These are phyloP conservation scores for Populus davidiana DNA, from an alignment of 345 rosid species.

Conservation along the genomic window DNA sequence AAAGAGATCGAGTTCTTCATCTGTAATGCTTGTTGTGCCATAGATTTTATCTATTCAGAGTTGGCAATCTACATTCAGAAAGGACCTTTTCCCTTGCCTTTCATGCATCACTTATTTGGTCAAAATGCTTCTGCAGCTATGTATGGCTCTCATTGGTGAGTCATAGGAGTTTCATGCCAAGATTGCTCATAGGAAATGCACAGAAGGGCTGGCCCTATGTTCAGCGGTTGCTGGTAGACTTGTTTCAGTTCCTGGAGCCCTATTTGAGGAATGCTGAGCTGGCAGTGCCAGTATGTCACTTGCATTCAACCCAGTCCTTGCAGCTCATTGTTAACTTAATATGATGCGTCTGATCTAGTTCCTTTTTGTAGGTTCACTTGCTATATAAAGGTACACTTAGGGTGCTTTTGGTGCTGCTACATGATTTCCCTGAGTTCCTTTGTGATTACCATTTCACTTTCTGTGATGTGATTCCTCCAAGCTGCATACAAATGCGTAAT, in stretches of 20 bases:
- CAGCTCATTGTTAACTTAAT: neutral
- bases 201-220: slow-evolving; percentile 96
- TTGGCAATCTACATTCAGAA: neutral
- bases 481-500: slow-evolving; percentile 98
- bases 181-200: slow-evolving; percentile 70
- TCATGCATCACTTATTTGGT: slow-evolving; percentile 5
- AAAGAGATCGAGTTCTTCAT: neutral
- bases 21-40: neutral
- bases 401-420: slow-evolving; percentile 90
- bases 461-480: slow-evolving; percentile 97
- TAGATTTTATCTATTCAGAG: neutral
- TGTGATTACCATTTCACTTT: slow-evolving; percentile 96
- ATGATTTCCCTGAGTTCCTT: slow-evolving; percentile 96
- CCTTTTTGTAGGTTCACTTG: slow-evolving; percentile 56
- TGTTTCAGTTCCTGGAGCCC: slow-evolving; percentile 95
- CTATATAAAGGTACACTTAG: slow-evolving; percentile 90
- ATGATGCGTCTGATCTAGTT: neutral
- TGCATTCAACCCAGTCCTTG: slow-evolving; percentile 5
- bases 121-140: slow-evolving; percentile 54
- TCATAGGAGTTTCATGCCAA: slow-evolving; percentile 98
- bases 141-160: slow-evolving; percentile 97
- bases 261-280: slow-evolving; percentile 91
- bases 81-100: neutral
- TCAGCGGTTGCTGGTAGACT: slow-evolving; percentile 82
- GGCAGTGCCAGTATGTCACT: slow-evolving; percentile 60